Base-by-base conservation (phyloP, 305 asterid species). In the Nicotiana rustica region DNA sequence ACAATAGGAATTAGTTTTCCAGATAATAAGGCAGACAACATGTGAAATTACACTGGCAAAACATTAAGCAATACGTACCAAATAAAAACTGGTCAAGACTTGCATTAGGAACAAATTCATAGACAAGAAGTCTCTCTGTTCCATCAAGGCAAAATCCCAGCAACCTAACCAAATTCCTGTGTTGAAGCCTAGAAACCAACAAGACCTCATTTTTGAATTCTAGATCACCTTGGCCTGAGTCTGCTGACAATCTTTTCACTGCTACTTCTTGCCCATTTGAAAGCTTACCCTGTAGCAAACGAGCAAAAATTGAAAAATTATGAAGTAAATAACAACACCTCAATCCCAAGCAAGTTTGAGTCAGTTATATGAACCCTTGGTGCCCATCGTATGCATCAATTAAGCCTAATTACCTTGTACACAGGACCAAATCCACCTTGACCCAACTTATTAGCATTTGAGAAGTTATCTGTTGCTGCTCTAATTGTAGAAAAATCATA, bases 121-220 rank as follows among this genome's bases (percentile, higher is more conserved):
- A 87, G 10, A 87, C 70, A 19, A 87, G 86, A 10, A 87, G 55
- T 47, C 79, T 83, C 61, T 87, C 88, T 31, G 59, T 82, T 57
- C 49, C 65, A 41, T 81, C 82, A 1, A 84, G 41, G 83, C 87
- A 87, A 83, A 62, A 87, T 10, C 88, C 90, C 1, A 87, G 36
- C 0, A 87, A 68, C 17, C 86, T 73, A 12, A 85, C 85, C 35
- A 87, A 64, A 78, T 83, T 87, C 9, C 52, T 83, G 33, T 85
- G 90, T 62, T 87, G 84, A 71, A 85, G 88, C 19, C 82, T 85
- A 8, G 90, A 82, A 36, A 85, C 81, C 5, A 85, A 13, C 3
- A 35, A 15, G 10, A 87, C 84, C 47, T 87, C 88, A 19, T 87
- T 87, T 41, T 77, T 85, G 47, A 87, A 87, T 56, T 87, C 88